Evolutionary conservation across 139 green algal species (phyloP).

Genomic region (Chloropicon primus): DNA sequence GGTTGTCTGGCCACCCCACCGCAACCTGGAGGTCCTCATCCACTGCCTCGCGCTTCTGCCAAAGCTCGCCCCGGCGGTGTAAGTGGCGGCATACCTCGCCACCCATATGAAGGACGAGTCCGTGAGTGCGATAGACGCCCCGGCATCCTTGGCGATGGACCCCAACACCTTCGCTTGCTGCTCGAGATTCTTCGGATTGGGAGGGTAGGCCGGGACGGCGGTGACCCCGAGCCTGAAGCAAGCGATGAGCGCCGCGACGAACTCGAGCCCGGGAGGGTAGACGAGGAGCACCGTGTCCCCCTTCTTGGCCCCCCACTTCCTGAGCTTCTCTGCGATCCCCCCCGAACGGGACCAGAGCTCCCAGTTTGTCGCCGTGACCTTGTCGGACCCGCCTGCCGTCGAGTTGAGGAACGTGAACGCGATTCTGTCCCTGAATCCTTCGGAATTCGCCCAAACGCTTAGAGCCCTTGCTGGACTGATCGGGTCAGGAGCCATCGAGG

Average conservation of each 20-base stretch:
- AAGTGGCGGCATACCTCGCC: neutral
- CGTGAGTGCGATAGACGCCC: constrained; percentile 17
- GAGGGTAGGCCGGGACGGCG: constrained; percentile 24
- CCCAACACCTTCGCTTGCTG: constrained; percentile 11
- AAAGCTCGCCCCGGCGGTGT: neutral
- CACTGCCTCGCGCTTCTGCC: neutral
- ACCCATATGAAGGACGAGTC: neutral
- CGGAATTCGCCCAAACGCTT: neutral
- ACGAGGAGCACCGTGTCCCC: constrained; percentile 20
- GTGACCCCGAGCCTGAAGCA: constrained; percentile 9
- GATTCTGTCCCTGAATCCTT: neutral
- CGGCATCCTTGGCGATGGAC: neutral
- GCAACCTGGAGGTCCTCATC: neutral
- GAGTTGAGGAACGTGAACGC: neutral
- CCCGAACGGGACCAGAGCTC: neutral
- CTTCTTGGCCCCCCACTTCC: neutral
- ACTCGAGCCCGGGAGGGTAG: constrained; percentile 26
- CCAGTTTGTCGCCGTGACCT: neutral
- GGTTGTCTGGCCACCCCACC: neutral
- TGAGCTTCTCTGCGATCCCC: neutral
- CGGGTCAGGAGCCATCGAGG: neutral
- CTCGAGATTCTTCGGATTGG: constrained; percentile 16
- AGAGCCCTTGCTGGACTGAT: neutral
- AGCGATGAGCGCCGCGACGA: constrained; percentile 22
- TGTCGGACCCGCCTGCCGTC: neutral